Evolutionary conservation across 2,329 filamentous ascomycete genomes (phyloP).

Genomic region (Calonectria crousiana): DNA sequence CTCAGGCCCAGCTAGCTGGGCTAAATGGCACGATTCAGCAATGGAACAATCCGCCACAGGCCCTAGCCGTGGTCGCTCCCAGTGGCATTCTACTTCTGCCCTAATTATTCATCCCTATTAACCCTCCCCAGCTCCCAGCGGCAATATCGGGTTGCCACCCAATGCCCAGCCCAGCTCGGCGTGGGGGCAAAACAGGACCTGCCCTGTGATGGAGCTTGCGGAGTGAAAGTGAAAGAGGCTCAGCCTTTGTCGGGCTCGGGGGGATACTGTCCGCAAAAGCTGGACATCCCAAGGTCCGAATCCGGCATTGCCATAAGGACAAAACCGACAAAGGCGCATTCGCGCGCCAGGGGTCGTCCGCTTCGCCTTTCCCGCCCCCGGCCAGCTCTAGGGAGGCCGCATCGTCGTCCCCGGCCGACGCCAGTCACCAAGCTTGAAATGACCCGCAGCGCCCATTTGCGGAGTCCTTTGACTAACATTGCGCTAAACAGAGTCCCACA

Average conservation of each 20-base stretch:
- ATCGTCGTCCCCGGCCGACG: not conserved
- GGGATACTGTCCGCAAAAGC: not conserved
- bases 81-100: not conserved
- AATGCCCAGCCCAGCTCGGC: not conserved
- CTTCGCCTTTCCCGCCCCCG: not conserved
- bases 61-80: not conserved
- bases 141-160: not conserved
- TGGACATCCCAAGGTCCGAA: not conserved
- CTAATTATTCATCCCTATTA: not conserved
- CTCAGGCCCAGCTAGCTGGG: not conserved
- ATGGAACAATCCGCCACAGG: not conserved
- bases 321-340: not conserved
- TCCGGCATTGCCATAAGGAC: not conserved
- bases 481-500: not conserved
- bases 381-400: not conserved
- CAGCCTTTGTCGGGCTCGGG: not conserved
- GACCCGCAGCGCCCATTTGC: slow-evolving; percentile 8
- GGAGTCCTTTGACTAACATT: slow-evolving; percentile 11
- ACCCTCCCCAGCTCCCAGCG: not conserved
- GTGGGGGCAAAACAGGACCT: not conserved
- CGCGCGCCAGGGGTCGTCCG: slow-evolving; percentile 1
- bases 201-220: not conserved
- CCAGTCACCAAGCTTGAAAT: slow-evolving; percentile 8
- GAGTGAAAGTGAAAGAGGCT: not conserved
- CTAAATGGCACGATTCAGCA: not conserved